These are phyloP conservation scores for Naganishia onofrii DNA, from an alignment of 768 basidiomycete genomes.

Conservation along the genomic window DNA sequence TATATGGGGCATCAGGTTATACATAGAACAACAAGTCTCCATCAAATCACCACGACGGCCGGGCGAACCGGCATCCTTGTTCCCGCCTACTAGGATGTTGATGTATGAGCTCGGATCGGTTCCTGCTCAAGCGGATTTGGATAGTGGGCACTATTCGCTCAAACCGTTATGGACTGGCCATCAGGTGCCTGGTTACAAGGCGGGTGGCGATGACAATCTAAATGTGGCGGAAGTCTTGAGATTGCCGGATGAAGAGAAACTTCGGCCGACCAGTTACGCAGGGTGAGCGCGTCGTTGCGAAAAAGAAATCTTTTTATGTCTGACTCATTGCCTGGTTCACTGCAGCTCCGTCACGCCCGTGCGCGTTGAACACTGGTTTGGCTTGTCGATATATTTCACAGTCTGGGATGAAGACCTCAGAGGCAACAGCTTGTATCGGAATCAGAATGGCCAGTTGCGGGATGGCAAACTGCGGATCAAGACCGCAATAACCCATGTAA, in stretches of 20 bases:
- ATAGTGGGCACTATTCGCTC: slow-evolving; percentile 18
- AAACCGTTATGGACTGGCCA: slow-evolving; percentile 41
- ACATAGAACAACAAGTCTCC: slow-evolving; percentile 39
- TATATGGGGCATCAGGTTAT: slow-evolving; percentile 42
- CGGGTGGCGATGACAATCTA: slow-evolving; percentile 29
- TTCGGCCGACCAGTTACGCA: slow-evolving; percentile 43
- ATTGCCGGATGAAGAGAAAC: slow-evolving; percentile 45
- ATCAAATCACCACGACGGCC: slow-evolving; percentile 44
- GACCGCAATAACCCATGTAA: slow-evolving; percentile 43
- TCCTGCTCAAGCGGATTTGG: slow-evolving; percentile 12
- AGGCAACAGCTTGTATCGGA: slow-evolving; percentile 33
- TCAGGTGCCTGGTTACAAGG: slow-evolving; percentile 35
- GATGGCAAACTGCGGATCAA: slow-evolving; percentile 40
- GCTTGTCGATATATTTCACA: slow-evolving; percentile 46
- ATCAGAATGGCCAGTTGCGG: slow-evolving; percentile 39
- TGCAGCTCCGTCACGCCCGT: slow-evolving; percentile 48
- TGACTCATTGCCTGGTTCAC: neutral
- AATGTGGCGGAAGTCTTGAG: slow-evolving; percentile 23
- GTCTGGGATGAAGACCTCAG: slow-evolving; percentile 39
- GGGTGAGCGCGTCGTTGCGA: slow-evolving; percentile 40
- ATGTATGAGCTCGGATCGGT: slow-evolving; percentile 26
- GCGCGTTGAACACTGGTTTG: slow-evolving; percentile 41
- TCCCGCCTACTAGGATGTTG: slow-evolving; percentile 31
- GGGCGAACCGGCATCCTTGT: slow-evolving; percentile 36
- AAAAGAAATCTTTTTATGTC: neutral